These are phyloP conservation scores for Purpureocillium lavendulum DNA, from an alignment of 2,329 filamentous ascomycete species.

Conservation along the genomic window DNA sequence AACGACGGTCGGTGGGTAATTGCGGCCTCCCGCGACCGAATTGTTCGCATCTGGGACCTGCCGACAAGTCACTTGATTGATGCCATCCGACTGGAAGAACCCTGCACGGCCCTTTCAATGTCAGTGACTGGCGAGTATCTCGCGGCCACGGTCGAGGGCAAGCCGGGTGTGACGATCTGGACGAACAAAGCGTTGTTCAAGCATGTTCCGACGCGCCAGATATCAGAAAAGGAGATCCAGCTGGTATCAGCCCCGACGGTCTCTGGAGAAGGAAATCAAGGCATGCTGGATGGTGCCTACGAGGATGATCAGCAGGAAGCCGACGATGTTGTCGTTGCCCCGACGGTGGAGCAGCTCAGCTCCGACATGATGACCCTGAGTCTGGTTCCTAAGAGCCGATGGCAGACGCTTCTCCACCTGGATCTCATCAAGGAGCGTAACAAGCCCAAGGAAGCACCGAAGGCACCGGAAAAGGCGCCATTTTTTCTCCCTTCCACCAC, in stretches of 20 bases:
- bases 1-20: conserved; percentile 91
- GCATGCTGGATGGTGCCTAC: conserved; percentile 69
- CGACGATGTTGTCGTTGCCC: conserved; percentile 45
- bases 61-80: conserved; percentile 94
- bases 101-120: conserved; percentile 80
- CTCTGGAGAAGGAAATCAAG: conserved; percentile 74
- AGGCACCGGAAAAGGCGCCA: conserved; percentile 85
- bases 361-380: conserved; percentile 80
- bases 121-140: conserved; percentile 87
- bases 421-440: conserved; percentile 91
- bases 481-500: conserved; percentile 79
- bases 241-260: conserved; percentile 61
- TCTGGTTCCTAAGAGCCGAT: conserved; percentile 79
- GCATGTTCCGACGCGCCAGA: conserved; percentile 76
- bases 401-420: conserved; percentile 90
- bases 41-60: conserved; percentile 87
- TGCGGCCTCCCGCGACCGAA: conserved; percentile 71
- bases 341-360: conserved; percentile 67
- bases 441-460: conserved; percentile 85
- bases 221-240: conserved; percentile 67
- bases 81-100: conserved; percentile 69
- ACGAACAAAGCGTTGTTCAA: conserved; percentile 89
- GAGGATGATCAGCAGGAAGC: conserved; percentile 44
- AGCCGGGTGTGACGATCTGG: conserved; percentile 89
- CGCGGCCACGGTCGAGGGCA: conserved; percentile 76